Evolutionary conservation across 2,329 filamentous ascomycete species (phyloP), one percentile per base, ranked within the genome.

Genomic region (Trichothecium roseum): DNA sequence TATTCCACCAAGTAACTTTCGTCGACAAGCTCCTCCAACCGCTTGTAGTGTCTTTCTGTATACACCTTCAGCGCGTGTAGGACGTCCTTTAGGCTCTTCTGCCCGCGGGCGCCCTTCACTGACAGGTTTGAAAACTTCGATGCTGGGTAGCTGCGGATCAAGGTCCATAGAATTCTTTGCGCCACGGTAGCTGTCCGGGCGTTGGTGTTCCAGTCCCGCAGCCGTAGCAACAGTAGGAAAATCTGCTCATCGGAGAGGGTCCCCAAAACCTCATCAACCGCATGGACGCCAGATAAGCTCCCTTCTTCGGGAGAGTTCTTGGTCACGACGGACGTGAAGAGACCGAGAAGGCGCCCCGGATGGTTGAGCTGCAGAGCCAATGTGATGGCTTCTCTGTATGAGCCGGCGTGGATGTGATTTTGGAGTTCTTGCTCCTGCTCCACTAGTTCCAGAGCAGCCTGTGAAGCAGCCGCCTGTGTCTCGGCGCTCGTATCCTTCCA

Each of bases 121-220:
- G 77, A 80, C 37, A 94, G 57, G 40, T 72, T 76, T 2, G 86
- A 80, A 38, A 96, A 75, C 38, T 81, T 76, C 33, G 76, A 75
- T 3, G 84, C 83, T 2, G 87, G 83, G 50, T 94, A 94, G 40
- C 78, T 83, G 44, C 78, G 77, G 35, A 94, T 77, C 7, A 98
- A 53, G 2, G 83, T 76, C 64, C 78, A 82, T 7, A 98, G 63
- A 12, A 98, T 80, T 24, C 81, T 76, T 59, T 98, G 91, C 1
- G 91, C 84, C 1, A 96, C 78, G 5, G 79, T 73, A 1, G 87
- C 81, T 4, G 86, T 94, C 41, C 85, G 74, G 0, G 86, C 87
- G 48, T 96, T 96, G 4, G 91, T 94, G 55, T 98, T 98, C 91
- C 91, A 98, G 60, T 98, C 91, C 31, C 93, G 74, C 30, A 95